Percentiles rank a stretch among this genome's conserved stretches.
Evolutionary conservation across 352 stramenopile species (phyloP).

Genomic region (Phytophthora ramorum): DNA sequence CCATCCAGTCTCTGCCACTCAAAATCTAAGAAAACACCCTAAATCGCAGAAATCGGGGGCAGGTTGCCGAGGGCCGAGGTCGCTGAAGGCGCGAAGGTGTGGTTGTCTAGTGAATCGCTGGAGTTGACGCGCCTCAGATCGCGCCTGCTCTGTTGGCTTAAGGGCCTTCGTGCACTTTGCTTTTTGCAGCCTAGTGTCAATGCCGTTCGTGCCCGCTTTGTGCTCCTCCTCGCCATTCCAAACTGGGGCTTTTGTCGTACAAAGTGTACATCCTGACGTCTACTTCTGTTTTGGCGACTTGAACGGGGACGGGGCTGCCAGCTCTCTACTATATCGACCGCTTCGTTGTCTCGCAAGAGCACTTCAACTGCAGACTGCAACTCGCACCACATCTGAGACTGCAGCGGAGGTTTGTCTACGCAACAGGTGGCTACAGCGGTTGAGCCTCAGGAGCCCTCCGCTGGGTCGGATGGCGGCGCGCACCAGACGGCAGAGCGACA

Average conservation of each 20-base stretch:
- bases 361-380: not conserved
- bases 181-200: too few relatives aligned
- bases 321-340: conserved; percentile 9
- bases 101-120: too few relatives aligned
- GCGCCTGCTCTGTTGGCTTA: too few relatives aligned
- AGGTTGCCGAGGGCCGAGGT: too few relatives aligned
- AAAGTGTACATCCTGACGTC: too few relatives aligned
- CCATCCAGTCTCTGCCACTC: conserved; percentile 24
- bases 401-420: not conserved
- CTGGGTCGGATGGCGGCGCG: conserved; percentile 22
- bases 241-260: too few relatives aligned
- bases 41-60: conserved; percentile 7
- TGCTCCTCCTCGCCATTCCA: too few relatives aligned
- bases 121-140: too few relatives aligned
- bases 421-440: not conserved
- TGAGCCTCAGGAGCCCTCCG: not conserved
- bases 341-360: not conserved
- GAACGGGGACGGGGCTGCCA: conserved; percentile 20
- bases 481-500: conserved; percentile 6
- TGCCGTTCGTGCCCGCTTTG: too few relatives aligned
- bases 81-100: too few relatives aligned
- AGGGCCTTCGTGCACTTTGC: too few relatives aligned
- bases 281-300: conserved; percentile 17
- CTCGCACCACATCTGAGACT: conserved; percentile 17
- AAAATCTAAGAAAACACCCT: conserved; percentile 8